Evolutionary conservation across 2,329 filamentous ascomycete species (phyloP), one percentile per base, ranked within the genome.

Genomic region (Fusarium gaditjirri): DNA sequence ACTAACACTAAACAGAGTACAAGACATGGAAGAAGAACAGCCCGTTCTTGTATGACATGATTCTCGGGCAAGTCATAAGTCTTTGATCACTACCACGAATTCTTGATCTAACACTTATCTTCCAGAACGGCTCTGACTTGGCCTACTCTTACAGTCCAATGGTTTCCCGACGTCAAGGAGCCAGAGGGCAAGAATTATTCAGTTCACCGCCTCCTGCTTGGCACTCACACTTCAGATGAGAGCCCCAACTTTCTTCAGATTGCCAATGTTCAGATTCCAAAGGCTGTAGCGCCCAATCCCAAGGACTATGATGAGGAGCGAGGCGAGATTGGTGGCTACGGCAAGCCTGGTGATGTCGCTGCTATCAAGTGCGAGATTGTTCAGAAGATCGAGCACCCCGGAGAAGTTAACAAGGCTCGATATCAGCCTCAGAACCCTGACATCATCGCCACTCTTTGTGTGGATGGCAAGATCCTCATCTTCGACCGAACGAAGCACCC

Each of bases 11-110:
- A 38, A 43, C 77, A 94, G 96, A 99, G 82, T 99, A 99, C 89
- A 99, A 99, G 83, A 98, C 95, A 74, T 99, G 96, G 96, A 99
- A 99, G 88, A 99, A 99, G 87, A 99, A 99, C 84, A 94, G 93
- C 73, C 95, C 96, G 7, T 98, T 98, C 80, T 92, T 99, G 77
- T 99, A 99, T 82, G 96, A 99, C 81, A 94, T 98, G 90, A 96
- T 99, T 74, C 88, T 98, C 72, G 95, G 91, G 91, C 91, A 82
- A 74, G 67, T 52, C 17, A 44, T n/a, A 61, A n/a, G 5, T 38
- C 39, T 29, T 46, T 54, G 58, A 3, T 47, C 17, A 14, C 31
- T 17, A 19, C 25, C 42, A 43, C 57, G 29, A 39, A 47, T 29
- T 38, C 56, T 57, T 23, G 58, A 29, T 42, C 56, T 73, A 43